Conservation (phyloP, 2,329 filamentous ascomycete species). For the Lasiodiplodia gonubiensis region DNA sequence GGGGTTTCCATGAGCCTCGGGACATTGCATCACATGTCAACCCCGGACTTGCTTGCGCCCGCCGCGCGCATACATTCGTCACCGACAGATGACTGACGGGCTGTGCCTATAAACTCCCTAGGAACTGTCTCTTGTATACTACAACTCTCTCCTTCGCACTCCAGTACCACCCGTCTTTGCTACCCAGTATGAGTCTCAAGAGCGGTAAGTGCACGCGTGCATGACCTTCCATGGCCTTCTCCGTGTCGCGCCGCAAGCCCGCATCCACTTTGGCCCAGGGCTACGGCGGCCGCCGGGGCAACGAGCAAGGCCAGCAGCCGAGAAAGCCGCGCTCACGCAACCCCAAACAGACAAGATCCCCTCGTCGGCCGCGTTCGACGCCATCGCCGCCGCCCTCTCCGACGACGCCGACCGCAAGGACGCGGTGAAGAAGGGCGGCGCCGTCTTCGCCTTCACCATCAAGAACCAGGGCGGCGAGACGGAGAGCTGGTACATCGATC, state of each 20-base stretch:
- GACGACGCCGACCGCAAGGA: conserved; percentile 76
- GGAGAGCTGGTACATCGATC: conserved; percentile 91
- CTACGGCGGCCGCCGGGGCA: conserved; percentile 1
- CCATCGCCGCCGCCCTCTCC: conserved; percentile 75
- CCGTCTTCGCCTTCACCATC: conserved; percentile 87
- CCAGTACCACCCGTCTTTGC: not conserved
- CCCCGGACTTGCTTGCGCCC: conserved; percentile 25
- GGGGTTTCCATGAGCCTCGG: conserved; percentile 15
- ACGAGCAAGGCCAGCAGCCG: conserved; percentile 8
- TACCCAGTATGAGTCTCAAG: conserved; percentile 70
- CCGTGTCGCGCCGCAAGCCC: conserved; percentile 13
- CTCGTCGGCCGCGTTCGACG: conserved; percentile 88
- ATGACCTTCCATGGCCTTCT: conserved; percentile 12
- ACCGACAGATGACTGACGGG: conserved; percentile 25
- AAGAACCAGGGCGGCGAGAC: conserved; percentile 85
- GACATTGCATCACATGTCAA: conserved; percentile 29
- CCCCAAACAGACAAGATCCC: conserved; percentile 69
- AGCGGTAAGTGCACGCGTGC: conserved; percentile 60
- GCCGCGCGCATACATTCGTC: conserved; percentile 22
- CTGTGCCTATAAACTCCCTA: conserved; percentile 22
- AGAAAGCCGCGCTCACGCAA: not conserved
- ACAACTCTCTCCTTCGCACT: not conserved
- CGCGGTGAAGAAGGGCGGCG: conserved; percentile 86
- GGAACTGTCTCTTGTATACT: not conserved
- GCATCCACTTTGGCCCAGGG: conserved; percentile 3